Evolutionary conservation across 2,329 filamentous ascomycete species (phyloP).

Genomic region (Penicillium sp.): DNA sequence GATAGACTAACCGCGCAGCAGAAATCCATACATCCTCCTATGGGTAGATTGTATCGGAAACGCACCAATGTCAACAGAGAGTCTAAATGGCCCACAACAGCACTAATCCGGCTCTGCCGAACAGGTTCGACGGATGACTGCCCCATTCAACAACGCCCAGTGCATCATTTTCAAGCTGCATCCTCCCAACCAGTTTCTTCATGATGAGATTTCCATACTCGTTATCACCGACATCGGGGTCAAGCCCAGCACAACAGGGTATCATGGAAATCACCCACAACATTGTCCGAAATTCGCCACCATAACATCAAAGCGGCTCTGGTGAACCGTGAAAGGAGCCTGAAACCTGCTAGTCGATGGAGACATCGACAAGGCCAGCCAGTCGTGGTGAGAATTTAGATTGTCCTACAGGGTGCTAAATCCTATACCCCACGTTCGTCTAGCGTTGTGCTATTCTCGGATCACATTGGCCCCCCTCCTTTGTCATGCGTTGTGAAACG

Average conservation of each 20-base stretch:
- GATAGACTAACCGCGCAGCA: neutral
- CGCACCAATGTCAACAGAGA: neutral
- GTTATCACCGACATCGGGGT: neutral
- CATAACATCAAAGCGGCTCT: constrained; percentile 15
- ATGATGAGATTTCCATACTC: neutral
- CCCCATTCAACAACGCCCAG: neutral
- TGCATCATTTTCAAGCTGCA: neutral
- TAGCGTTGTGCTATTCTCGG: constrained; percentile 18
- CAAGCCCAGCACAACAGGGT: neutral
- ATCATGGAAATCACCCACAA: neutral
- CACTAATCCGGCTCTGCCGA: neutral
- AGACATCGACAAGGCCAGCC: constrained; percentile 6
- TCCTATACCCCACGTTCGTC: constrained; percentile 19
- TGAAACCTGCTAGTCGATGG: constrained; percentile 22
- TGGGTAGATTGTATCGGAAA: neutral
- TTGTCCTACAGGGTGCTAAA: neutral
- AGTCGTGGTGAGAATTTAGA: constrained; percentile 10
- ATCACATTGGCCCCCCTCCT: neutral
- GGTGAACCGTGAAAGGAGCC: neutral
- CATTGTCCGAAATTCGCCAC: constrained; percentile 10
- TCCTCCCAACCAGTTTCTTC: neutral
- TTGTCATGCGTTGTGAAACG: constrained; percentile 12
- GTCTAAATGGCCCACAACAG: neutral
- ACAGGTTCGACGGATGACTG: neutral
- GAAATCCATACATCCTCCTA: neutral